Evolutionary conservation across 352 stramenopile genomes (phyloP), one percentile per base, ranked within the genome.

Genomic region (Phytopythium kandeliae): DNA sequence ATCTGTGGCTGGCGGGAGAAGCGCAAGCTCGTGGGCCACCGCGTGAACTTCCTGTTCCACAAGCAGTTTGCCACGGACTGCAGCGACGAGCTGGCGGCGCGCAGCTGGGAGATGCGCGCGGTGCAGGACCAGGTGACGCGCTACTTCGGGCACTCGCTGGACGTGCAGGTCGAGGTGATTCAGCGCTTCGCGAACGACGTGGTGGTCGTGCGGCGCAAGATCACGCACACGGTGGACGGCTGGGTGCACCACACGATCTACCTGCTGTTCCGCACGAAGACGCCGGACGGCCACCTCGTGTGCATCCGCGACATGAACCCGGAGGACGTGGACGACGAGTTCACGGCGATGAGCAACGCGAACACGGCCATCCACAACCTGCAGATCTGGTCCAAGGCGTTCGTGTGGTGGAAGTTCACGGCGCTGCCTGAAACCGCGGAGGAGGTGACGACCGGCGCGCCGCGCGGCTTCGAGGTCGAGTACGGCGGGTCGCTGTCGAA

Each of bases 201-300:
- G 21, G 72, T 79, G 33, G 65, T 84, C 15, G 69, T 81, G 35
- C 69, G 73, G 1, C 67, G 73, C 46, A 75, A 74, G 62, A 80
- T 78, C 40, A 76, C 69, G 56, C 69, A 81, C 61, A 69, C 60
- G n/a, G 55, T 75, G 31, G 69, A 81, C 53, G 59, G 59, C 0
- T 84, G 73, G 69, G 70, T 81, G 25, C 69, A 81, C 61, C 66
- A 85, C 58, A 86, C 78, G 8, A 81, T 86, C 51, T 89, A 86
- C 57, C 35, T 89, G 47, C 61, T 85, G 15, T 86, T 89, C 55
- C 78, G 78, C 45, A 84, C 72, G 25, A 67, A 86, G 65, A 89
- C 71, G 10, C 62, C 70, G 0, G 67, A 86, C 48, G 78, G 78
- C 40, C 78, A 84, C 51, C 51, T 83, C 30, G 72, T 89, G 40